Evolutionary conservation across 2,329 filamentous ascomycete genomes (phyloP).

Genomic region (Didymella sp.): DNA sequence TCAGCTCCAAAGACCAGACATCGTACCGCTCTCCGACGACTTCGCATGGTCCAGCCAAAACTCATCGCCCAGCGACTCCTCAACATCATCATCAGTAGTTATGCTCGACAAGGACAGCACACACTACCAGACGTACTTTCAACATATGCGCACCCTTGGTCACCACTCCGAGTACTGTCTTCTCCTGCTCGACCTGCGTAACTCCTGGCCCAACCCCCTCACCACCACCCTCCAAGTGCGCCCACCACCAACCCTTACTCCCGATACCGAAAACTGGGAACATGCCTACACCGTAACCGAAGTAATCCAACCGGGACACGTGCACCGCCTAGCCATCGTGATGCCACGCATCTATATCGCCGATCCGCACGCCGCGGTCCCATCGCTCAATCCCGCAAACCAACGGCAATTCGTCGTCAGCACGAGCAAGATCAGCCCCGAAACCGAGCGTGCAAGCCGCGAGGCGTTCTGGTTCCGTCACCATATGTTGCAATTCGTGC

Average conservation of each 20-base stretch:
- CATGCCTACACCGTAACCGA: conserved; percentile 48
- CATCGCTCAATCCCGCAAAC: conserved; percentile 78
- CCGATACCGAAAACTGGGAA: conserved; percentile 21
- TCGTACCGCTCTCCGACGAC: conserved; percentile 73
- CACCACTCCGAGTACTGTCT: conserved; percentile 72
- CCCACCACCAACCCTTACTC: conserved; percentile 25
- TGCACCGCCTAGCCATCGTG: conserved; percentile 76
- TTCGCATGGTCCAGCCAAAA: conserved; percentile 67
- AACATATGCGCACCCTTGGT: conserved; percentile 50
- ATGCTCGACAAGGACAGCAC: conserved; percentile 40
- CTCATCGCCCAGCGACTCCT: background rate
- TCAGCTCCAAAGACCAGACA: conserved; percentile 79
- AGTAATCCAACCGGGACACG: conserved; percentile 64
- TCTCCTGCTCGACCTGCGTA: conserved; percentile 82
- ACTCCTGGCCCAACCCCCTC: conserved; percentile 86
- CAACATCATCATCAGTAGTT: background rate
- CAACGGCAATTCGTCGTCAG: conserved; percentile 93
- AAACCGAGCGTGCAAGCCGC: conserved; percentile 76
- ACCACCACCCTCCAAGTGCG: conserved; percentile 65
- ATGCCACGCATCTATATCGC: conserved; percentile 76
- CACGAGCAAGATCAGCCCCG: conserved; percentile 77
- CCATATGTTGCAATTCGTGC: conserved; percentile 73
- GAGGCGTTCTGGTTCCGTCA: conserved; percentile 94
- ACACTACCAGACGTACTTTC: conserved; percentile 56
- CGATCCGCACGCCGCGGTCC: conserved; percentile 79